Base-by-base conservation (phyloP, 2,329 filamentous ascomycete species). In the Apiospora phragmitis region DNA sequence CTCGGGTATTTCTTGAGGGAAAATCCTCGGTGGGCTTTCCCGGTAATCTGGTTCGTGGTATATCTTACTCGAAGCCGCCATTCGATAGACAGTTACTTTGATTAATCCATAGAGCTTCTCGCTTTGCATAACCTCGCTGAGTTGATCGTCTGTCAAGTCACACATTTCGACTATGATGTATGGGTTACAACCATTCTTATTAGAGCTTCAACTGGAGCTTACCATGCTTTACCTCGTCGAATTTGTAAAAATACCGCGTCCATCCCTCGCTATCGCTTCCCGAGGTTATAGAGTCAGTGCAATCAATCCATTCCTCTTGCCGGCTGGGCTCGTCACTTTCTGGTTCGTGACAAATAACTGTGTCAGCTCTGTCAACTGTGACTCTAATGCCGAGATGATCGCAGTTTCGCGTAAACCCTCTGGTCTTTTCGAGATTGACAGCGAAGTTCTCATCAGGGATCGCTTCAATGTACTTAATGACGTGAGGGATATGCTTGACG, bases 1-100 rank as follows among this genome's bases (percentile, higher is more conserved):
- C 9, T 49, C n/a, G 11, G 47, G 47, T 14, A 49, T 12, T 12
- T 49, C 47, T 24, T 26, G 45, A 0, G n/a, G 1, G 5, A 26
- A 9, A 24, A 0, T 12, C 2, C 2, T 2, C 18, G 18, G 6
- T 9, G n/a, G n/a, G 1, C 9, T 24, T 2, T 47, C 7, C 0
- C 6, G 8, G 9, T 49, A 24, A 24, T 24, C 2, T 38, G 3
- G 6, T 24, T 3, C 3, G 3, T 9, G 45, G 1, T 47, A 1
- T 21, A 24, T n/a, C 9, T 11, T 1, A 1, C 21, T 12, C n/a
- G 45, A 49, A n/a, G 45, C n/a, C 3, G 47, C 8, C 47, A 49
- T 49, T 0, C 47, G 47, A 24, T 49, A 49, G 47, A 14, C 8
- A 1, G 14, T 5, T 9, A 49, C 47, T 1, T 0, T 1, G 47